Conservation (phyloP, 768 basidiomycete genomes). For the Nidularia pulvinata region DNA sequence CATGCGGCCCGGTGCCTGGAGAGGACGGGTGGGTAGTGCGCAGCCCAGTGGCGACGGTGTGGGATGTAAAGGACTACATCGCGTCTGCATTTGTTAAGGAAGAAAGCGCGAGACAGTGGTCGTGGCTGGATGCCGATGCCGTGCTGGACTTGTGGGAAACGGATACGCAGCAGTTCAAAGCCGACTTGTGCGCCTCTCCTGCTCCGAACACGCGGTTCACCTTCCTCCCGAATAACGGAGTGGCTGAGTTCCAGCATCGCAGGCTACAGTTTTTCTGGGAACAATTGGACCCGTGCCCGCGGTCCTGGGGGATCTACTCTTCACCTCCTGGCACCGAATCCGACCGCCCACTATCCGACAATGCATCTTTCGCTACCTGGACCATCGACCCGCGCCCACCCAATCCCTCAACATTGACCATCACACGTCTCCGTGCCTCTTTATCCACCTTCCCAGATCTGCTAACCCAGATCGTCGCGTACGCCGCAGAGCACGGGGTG, state of each 20-base stretch:
- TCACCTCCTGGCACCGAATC: slow-evolving; percentile 1
- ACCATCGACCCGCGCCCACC: slow-evolving; percentile 14
- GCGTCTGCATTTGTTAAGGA: not conserved
- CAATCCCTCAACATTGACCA: slow-evolving; percentile 9
- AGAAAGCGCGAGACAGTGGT: slow-evolving; percentile 5
- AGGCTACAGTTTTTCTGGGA: slow-evolving; percentile 15
- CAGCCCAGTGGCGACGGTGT: slow-evolving; percentile 31
- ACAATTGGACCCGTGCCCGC: slow-evolving; percentile 7
- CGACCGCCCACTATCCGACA: not conserved
- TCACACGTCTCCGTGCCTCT: slow-evolving; percentile 21
- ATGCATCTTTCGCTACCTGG: slow-evolving; percentile 21
- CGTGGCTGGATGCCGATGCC: slow-evolving; percentile 26
- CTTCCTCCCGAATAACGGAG: slow-evolving; percentile 21
- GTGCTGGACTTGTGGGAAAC: slow-evolving; percentile 29
- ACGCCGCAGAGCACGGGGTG: slow-evolving; percentile 17
- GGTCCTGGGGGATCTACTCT: slow-evolving; percentile 8
- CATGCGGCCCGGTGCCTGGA: slow-evolving; percentile 13
- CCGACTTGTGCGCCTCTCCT: slow-evolving; percentile 19
- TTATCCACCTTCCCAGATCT: slow-evolving; percentile 26
- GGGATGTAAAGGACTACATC: slow-evolving; percentile 19
- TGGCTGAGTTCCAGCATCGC: slow-evolving; percentile 21
- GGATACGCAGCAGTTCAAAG: slow-evolving; percentile 34
- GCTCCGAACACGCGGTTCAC: slow-evolving; percentile 8
- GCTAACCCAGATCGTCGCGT: slow-evolving; percentile 23
- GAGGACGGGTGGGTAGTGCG: slow-evolving; percentile 39